phyloP scores from a whole-genome alignment of 768 basidiomycete species.

The Trametes cinnabarina region DNA sequence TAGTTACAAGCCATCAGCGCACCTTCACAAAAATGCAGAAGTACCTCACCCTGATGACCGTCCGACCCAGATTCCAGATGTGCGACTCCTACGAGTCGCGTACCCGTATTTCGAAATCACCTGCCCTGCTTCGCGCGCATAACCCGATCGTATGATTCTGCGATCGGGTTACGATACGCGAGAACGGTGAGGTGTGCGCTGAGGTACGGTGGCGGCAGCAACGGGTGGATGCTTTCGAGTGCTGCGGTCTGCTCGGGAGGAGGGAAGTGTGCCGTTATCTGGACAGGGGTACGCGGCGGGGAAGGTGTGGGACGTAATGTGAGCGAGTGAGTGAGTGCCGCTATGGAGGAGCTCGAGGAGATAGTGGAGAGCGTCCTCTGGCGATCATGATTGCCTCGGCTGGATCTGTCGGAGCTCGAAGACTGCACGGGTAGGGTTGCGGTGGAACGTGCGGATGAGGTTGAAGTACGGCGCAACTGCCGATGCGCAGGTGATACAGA shows the following conservation, averaged over 20 bases:
- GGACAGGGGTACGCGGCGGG: constrained; percentile 32
- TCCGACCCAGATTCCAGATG: not conserved
- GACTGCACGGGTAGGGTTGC: constrained; percentile 52
- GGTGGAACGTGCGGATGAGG: constrained; percentile 59
- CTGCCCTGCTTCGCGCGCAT: constrained; percentile 48
- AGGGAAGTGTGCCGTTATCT: constrained; percentile 63
- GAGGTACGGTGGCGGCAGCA: constrained; percentile 71
- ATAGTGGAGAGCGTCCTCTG: constrained; percentile 32
- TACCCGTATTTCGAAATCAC: constrained; percentile 6
- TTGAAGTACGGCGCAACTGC: constrained; percentile 47
- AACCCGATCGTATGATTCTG: constrained; percentile 70
- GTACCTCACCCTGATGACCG: constrained; percentile 4
- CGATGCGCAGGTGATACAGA: constrained; percentile 28
- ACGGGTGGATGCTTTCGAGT: constrained; percentile 62
- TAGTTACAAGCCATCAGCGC: not conserved
- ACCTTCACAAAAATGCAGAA: not conserved
- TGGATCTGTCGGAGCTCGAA: constrained; percentile 20
- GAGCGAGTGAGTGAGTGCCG: constrained; percentile 28
- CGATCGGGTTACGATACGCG: constrained; percentile 60
- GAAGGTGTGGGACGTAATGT: constrained; percentile 28
- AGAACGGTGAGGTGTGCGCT: constrained; percentile 70
- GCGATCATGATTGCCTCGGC: constrained; percentile 27
- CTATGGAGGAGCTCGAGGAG: constrained; percentile 27
- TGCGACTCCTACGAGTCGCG: not conserved
- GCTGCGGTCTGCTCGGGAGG: constrained; percentile 52